These are phyloP conservation scores for Clonostachys sp. DNA, from an alignment of 2,329 filamentous ascomycete species.

Conservation along the genomic window DNA sequence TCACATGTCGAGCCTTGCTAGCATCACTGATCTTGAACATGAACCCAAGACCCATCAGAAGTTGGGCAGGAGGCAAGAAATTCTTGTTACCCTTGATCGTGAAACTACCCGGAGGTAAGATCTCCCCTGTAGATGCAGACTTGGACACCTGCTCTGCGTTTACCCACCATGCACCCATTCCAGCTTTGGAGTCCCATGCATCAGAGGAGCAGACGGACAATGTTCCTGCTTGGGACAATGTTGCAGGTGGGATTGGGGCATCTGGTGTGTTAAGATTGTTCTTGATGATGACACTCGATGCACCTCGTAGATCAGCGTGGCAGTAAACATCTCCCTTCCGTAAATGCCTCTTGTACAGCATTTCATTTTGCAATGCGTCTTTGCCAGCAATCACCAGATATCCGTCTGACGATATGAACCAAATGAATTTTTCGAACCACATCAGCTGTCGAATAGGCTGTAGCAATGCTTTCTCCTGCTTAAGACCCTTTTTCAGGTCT, in stretches of 20 bases:
- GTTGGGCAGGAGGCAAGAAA: constrained; percentile 79
- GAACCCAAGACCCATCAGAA: constrained; percentile 82
- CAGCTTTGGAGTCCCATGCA: constrained; percentile 94
- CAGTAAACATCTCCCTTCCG: constrained; percentile 89
- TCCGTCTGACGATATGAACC: constrained; percentile 93
- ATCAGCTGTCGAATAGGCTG: constrained; percentile 77
- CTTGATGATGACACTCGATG: constrained; percentile 83
- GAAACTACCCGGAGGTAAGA: constrained; percentile 73
- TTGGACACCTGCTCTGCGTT: constrained; percentile 87
- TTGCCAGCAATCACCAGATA: constrained; percentile 88
- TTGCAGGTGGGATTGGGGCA: constrained; percentile 86
- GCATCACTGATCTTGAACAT: constrained; percentile 87
- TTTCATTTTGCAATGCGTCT: constrained; percentile 85
- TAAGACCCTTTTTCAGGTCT: constrained; percentile 81
- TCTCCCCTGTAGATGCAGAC: constrained; percentile 73
- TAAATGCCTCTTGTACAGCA: constrained; percentile 82
- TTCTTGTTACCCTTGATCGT: constrained; percentile 85
- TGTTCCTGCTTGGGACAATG: constrained; percentile 83
- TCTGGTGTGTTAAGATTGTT: constrained; percentile 75
- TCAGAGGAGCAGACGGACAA: constrained; percentile 79
- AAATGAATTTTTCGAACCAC: constrained; percentile 97
- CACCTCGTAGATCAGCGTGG: constrained; percentile 82
- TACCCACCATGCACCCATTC: constrained; percentile 97
- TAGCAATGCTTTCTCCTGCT: constrained; percentile 85
- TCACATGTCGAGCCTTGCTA: constrained; percentile 75